A percentile compares a stretch with the other conserved stretches of the same genome.
Evolutionary conservation across 208 protist genomes (phyloP).

Genomic region (Balamuthia mandrillaris): DNA sequence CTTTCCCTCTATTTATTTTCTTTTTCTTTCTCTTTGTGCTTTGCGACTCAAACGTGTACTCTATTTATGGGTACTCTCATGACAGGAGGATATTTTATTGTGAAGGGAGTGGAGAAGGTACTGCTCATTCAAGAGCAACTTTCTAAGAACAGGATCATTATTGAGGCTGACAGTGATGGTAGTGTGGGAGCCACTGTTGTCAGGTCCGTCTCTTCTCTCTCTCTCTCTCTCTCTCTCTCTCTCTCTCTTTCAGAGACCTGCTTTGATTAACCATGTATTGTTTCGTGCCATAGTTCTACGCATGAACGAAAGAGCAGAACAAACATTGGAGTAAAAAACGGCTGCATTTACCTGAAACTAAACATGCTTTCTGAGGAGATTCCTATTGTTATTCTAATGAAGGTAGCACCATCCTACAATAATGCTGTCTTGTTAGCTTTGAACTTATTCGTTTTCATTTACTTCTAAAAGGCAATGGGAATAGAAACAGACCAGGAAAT

Average conservation of each 20-base stretch:
- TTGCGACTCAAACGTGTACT: neutral
- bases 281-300: slow-evolving; percentile 48
- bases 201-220: neutral
- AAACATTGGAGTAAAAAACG: slow-evolving; percentile 87
- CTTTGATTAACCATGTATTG: neutral
- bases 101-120: slow-evolving; percentile 98
- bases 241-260: neutral
- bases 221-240: slow-evolving; percentile 42
- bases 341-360: slow-evolving; percentile 92
- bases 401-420: slow-evolving; percentile 64
- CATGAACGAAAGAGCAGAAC: slow-evolving; percentile 89
- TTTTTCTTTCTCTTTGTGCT: neutral
- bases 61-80: neutral
- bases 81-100: slow-evolving; percentile 97
- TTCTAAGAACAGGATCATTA: slow-evolving; percentile 98
- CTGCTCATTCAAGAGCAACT: slow-evolving; percentile 92
- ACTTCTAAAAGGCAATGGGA: slow-evolving; percentile 82
- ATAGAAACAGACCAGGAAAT: slow-evolving; percentile 97
- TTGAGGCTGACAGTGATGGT: slow-evolving; percentile 77
- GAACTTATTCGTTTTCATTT: neutral
- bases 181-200: slow-evolving; percentile 52
- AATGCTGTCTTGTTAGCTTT: neutral
- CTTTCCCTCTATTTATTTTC: neutral
- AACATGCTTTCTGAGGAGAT: slow-evolving; percentile 97
- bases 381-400: slow-evolving; percentile 93